Conservation (phyloP, 2,329 filamentous ascomycete species). For the Pyrenochaeta sp. region DNA sequence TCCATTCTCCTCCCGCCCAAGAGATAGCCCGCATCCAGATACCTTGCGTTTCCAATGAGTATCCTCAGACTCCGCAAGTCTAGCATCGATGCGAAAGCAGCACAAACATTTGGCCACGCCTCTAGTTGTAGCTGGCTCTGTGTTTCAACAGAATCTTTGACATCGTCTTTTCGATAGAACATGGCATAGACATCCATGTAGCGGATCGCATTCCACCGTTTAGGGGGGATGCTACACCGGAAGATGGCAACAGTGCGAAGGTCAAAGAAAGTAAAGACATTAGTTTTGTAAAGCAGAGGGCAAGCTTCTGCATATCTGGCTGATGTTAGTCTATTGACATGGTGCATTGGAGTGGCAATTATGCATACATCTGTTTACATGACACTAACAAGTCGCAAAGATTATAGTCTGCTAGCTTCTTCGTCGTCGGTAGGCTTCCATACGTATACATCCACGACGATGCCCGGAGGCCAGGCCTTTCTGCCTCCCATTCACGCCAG, state of each 20-base stretch:
- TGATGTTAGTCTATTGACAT: no score
- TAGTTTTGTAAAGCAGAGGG: conserved; percentile 8
- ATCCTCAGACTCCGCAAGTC: conserved; percentile 8
- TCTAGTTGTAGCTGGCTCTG: conserved; percentile 6
- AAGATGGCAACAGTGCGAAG: conserved; percentile 5
- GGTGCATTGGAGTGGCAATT: no score
- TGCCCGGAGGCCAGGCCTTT: conserved; percentile 9
- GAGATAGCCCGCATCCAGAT: conserved; percentile 3
- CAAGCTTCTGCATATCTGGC: conserved; percentile 8
- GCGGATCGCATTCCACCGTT: conserved; percentile 4
- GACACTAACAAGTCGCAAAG: conserved; percentile 7
- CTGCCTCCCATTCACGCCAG: conserved; percentile 6
- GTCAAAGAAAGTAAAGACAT: conserved; percentile 12
- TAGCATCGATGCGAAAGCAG: conserved; percentile 3
- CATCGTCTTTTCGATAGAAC: conserved; percentile 12
- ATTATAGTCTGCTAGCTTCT: conserved; percentile 11
- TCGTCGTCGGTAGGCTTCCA: conserved; percentile 10
- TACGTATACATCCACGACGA: conserved; percentile 18
- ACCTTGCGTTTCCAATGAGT: conserved; percentile 2
- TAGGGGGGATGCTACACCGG: background rate
- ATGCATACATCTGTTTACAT: conserved; percentile 1
- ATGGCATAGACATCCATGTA: conserved; percentile 6
- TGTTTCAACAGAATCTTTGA: conserved; percentile 1
- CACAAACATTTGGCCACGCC: conserved; percentile 4
- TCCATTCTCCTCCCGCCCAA: background rate